These are phyloP conservation scores for Diutina sp. DNA, from an alignment of 1,139 yeast genomes.

Conservation along the genomic window DNA sequence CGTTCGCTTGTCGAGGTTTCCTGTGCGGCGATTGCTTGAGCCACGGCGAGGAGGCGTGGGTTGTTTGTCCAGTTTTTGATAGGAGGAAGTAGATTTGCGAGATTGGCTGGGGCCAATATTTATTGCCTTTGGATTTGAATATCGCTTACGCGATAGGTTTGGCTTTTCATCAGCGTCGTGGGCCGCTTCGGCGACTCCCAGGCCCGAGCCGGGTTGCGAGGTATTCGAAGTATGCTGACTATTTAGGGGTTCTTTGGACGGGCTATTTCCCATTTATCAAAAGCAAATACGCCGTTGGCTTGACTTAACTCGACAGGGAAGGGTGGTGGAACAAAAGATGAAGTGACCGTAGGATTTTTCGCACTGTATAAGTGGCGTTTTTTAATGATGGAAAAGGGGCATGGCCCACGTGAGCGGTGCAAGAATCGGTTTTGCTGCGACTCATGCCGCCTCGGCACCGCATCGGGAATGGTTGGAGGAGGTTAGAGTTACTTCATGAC, in stretches of 20 bases:
- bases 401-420: background rate
- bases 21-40: background rate
- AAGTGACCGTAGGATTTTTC: background rate
- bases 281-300: background rate
- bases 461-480: background rate
- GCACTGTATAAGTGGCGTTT: background rate
- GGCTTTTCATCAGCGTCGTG: slow-evolving; percentile 2
- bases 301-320: background rate
- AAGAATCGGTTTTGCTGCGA: background rate
- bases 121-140: background rate
- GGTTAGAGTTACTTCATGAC: background rate
- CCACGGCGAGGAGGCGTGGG: background rate
- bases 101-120: slow-evolving; percentile 1
- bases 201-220: background rate
- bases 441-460: background rate
- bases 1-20: slow-evolving; percentile 2
- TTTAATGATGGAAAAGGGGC: background rate
- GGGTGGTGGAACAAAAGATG: background rate
- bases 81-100: background rate
- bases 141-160: slow-evolving; percentile 2
- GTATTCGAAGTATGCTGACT: slow-evolving; percentile 2
- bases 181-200: background rate
- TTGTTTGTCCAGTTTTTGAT: background rate
- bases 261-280: slow-evolving; percentile 2
- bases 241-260: slow-evolving; percentile 2